Conservation (phyloP, 2,329 filamentous ascomycete species). For the Cladophialophora carrionii region DNA sequence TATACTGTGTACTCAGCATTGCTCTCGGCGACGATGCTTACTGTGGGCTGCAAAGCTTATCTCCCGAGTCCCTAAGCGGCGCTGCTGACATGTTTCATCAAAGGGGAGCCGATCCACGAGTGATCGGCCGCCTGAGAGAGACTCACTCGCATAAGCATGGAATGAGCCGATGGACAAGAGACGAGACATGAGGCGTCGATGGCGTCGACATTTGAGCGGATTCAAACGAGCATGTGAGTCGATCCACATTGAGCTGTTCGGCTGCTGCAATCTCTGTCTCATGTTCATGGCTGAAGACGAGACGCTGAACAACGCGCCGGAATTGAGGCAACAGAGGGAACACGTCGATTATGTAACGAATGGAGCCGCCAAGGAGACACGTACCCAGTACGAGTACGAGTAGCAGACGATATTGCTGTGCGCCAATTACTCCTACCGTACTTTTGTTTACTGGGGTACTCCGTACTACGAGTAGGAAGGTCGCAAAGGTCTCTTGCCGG, state of each 20-base stretch:
- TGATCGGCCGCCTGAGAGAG: not conserved
- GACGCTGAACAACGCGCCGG: not conserved
- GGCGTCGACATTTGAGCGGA: not conserved
- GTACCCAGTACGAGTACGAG: too few relatives aligned
- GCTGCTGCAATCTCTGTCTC: not conserved
- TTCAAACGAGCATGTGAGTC: not conserved
- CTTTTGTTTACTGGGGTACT: too few relatives aligned
- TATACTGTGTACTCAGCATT: not conserved
- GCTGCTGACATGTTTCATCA: slow-evolving; percentile 1
- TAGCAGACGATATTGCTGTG: too few relatives aligned
- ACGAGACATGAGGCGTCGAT: not conserved
- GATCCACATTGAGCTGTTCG: not conserved
- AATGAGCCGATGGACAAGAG: not conserved
- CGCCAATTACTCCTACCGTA: too few relatives aligned
- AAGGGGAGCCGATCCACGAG: not conserved
- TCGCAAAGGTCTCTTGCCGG: too few relatives aligned
- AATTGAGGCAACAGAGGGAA: not conserved
- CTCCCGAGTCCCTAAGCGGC: not conserved
- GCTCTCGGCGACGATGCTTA: not conserved
- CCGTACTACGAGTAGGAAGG: too few relatives aligned
- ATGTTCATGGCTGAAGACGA: not conserved
- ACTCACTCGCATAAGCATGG: not conserved
- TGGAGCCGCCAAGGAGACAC: too few relatives aligned
- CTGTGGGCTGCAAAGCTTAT: not conserved
- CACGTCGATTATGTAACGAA: not conserved